Evolutionary conservation across 176 grass and related monocot species (phyloP), one percentile per base, ranked within the genome.

Genomic region (Oryza australiensis): DNA sequence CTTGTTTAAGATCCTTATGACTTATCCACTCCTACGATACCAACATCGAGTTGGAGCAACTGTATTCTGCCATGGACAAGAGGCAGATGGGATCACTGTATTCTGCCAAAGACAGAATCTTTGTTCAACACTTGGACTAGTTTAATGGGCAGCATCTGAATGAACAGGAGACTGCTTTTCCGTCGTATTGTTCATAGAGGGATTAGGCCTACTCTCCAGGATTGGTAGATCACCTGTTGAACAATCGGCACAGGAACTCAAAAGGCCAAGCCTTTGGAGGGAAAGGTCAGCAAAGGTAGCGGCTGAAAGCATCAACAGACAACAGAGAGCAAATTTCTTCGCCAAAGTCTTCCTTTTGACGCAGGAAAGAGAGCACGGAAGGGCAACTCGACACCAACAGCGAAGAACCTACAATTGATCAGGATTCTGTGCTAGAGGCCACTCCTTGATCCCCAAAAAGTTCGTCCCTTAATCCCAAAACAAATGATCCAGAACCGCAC

Each of bases 101-200:
- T 62, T 86, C 23, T 69, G 29, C 75, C 45, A 73, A 40, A 62
- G 5, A 49, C 79, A 79, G 74, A 86, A 90, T 79, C 79, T 79
- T 75, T 20, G 29, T 30, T 49, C 75, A 68, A 63, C 68, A 69
- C 68, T 49, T 49, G 62, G 18, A 74, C 24, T 77, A 68, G 24
- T 82, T 73, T 78, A 68, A 82, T 22, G 41, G 40, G 68, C 49
- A 70, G 74, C 35, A 83, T 69, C 80, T 69, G 73, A 62, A 86
- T 69, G 73, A 62, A 86, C 79, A 83, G 60, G 73, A 68, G 48
- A 48, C 43, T 20, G 70, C 38, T 63, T 82, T 82, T 72, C 33
- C 20, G 27, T 69, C 60, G 41, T 59, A 76, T 82, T 72, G 72
- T 66, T 55, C 60, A 70, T 79, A 63, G 20, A 57, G 28, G 62